phyloP scores from a whole-genome alignment of 495 filamentous ascomycete species.

The Aspergillus hancockii region DNA sequence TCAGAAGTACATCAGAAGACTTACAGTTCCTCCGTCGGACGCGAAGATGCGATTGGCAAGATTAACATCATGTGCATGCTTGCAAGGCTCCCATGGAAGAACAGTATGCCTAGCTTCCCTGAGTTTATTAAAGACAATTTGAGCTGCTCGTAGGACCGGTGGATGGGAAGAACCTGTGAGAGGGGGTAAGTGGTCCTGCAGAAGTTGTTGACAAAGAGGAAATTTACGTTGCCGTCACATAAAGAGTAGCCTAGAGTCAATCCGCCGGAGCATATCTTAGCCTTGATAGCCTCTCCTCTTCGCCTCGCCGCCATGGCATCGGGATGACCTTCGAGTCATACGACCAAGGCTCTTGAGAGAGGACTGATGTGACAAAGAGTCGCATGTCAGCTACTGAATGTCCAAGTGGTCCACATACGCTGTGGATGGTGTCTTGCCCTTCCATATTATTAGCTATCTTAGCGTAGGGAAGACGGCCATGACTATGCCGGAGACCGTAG shows the following conservation, averaged over 20 bases:
- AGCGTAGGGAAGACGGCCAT: conserved; percentile 4
- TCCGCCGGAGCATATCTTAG: conserved; percentile 26
- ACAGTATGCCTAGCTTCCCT: conserved; percentile 40
- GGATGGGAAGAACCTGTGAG: conserved; percentile 28
- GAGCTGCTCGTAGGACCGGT: conserved; percentile 42
- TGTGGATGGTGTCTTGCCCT: conserved; percentile 36
- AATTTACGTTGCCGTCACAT: conserved; percentile 25
- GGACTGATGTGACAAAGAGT: conserved; percentile 37
- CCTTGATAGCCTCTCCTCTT: conserved; percentile 25
- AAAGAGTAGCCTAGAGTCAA: conserved; percentile 28
- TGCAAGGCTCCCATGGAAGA: conserved; percentile 42
- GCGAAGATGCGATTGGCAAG: conserved; percentile 40
- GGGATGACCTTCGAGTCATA: conserved; percentile 34
- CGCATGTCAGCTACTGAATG: conserved; percentile 39
- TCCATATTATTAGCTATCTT: conserved; percentile 30
- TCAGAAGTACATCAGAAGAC: no score
- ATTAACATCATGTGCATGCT: conserved; percentile 33
- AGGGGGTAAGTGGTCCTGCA: no score
- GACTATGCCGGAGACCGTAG: conserved; percentile 1
- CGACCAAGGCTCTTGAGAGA: conserved; percentile 33
- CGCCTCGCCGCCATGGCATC: conserved; percentile 28
- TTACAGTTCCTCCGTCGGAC: conserved; percentile 36
- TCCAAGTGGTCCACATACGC: conserved; percentile 39
- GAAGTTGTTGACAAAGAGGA: no score
- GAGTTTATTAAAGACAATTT: conserved; percentile 35